These are phyloP conservation scores for Arthonia radiata DNA, from an alignment of 495 filamentous ascomycete species.

Conservation along the genomic window DNA sequence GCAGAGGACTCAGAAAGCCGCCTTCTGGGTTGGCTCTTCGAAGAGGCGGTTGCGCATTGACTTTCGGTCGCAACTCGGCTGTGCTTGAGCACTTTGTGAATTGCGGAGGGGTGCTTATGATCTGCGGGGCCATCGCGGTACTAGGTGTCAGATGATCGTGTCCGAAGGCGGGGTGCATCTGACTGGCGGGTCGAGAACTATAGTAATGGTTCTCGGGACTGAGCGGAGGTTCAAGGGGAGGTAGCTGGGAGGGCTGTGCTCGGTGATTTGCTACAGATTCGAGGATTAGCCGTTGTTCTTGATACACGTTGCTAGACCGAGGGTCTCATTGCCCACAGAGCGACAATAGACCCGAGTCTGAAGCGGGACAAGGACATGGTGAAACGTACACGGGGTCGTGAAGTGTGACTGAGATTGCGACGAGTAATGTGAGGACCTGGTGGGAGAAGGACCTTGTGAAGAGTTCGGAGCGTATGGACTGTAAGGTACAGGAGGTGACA, in stretches of 20 bases:
- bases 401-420: slow-evolving; percentile 14
- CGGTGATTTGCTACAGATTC: slow-evolving; percentile 6
- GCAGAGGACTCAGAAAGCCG: slow-evolving; percentile 93
- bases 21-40: slow-evolving; percentile 89
- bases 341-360: slow-evolving; percentile 11
- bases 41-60: slow-evolving; percentile 71
- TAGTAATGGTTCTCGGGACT: slow-evolving; percentile 37
- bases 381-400: slow-evolving; percentile 12
- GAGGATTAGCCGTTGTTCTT: not conserved
- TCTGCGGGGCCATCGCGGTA: slow-evolving; percentile 16
- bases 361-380: slow-evolving; percentile 12
- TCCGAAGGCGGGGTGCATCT: slow-evolving; percentile 46
- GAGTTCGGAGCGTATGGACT: slow-evolving; percentile 31
- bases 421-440: slow-evolving; percentile 21
- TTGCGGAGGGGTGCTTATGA: slow-evolving; percentile 59
- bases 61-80: slow-evolving; percentile 53
- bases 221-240: slow-evolving; percentile 42
- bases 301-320: slow-evolving; percentile 14
- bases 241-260: slow-evolving; percentile 24
- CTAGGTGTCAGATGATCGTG: slow-evolving; percentile 53
- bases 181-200: slow-evolving; percentile 34
- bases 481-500: slow-evolving; percentile 36
- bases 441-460: slow-evolving; percentile 25
- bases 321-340: slow-evolving; percentile 24
- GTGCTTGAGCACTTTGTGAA: slow-evolving; percentile 52